Percentiles rank a stretch among this genome's conserved stretches.
Conservation (phyloP, 2,329 filamentous ascomycete species). For the Ophiostoma ulmi region DNA sequence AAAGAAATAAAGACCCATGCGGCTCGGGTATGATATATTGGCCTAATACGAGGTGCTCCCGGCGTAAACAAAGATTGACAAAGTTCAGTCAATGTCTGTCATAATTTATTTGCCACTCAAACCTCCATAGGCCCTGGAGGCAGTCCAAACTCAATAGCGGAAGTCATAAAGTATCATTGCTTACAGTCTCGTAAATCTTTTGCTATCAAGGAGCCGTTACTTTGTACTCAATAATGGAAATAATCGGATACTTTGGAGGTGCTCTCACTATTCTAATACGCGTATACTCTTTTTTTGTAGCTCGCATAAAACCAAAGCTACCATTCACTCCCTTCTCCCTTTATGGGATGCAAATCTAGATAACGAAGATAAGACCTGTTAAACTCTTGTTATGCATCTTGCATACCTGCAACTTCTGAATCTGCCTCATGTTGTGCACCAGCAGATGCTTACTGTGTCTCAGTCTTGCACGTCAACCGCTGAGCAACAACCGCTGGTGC, state of each 20-base stretch:
- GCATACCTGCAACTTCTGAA: neutral
- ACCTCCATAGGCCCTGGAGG: neutral
- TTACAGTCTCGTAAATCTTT: neutral
- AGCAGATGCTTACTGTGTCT: neutral
- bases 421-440: neutral
- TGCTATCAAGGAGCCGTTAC: neutral
- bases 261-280: neutral
- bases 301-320: neutral
- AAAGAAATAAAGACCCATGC: neutral
- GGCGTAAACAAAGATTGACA: neutral
- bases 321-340: too few species aligned
- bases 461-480: conserved; percentile 6
- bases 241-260: neutral
- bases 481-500: neutral
- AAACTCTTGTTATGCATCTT: neutral
- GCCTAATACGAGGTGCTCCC: neutral
- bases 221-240: neutral
- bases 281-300: neutral
- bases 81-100: neutral
- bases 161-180: neutral
- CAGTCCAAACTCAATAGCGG: neutral
- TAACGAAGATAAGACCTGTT: neutral
- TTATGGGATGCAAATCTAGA: neutral
- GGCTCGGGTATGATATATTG: neutral
- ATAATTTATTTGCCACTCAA: neutral